Evolutionary conservation across 331 rosid species (phyloP).

Genomic region (Saraca asoca): DNA sequence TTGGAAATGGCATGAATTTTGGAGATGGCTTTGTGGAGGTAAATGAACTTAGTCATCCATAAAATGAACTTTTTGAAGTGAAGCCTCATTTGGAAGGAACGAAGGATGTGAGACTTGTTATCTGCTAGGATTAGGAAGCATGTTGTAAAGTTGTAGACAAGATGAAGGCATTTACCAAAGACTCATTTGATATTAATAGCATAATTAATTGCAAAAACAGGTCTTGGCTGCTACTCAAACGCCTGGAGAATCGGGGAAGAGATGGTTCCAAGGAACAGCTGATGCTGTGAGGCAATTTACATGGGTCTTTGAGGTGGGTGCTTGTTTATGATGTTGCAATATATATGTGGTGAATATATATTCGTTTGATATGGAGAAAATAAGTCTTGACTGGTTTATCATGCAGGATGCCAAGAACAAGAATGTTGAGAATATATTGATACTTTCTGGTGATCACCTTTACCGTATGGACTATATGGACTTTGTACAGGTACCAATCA

Average conservation of each 20-base stretch:
- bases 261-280: constrained; percentile 91
- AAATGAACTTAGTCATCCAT: constrained; percentile 20
- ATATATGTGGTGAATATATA: neutral
- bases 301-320: constrained; percentile 83
- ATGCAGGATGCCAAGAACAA: constrained; percentile 80
- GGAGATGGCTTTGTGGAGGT: constrained; percentile 98
- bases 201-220: constrained; percentile 44
- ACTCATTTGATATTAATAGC: neutral
- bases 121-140: too few species aligned
- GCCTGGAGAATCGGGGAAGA: constrained; percentile 79
- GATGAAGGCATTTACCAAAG: too few species aligned
- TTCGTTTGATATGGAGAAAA: constrained; percentile 20
- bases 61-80: neutral
- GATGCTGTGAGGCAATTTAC: constrained; percentile 87
- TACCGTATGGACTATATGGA: constrained; percentile 84
- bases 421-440: constrained; percentile 76
- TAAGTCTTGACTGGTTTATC: constrained; percentile 24
- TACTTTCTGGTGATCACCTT: constrained; percentile 88
- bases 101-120: too few species aligned
- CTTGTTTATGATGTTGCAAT: constrained; percentile 2
- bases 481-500: constrained; percentile 63
- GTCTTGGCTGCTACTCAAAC: constrained; percentile 97
- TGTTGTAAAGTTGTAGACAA: too few species aligned
- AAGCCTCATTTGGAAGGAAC: neutral
- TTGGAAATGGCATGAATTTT: constrained; percentile 75